Evolutionary conservation across 2,329 filamentous ascomycete species (phyloP), one percentile per base, ranked within the genome.

Genomic region (Aspergillus sp.): DNA sequence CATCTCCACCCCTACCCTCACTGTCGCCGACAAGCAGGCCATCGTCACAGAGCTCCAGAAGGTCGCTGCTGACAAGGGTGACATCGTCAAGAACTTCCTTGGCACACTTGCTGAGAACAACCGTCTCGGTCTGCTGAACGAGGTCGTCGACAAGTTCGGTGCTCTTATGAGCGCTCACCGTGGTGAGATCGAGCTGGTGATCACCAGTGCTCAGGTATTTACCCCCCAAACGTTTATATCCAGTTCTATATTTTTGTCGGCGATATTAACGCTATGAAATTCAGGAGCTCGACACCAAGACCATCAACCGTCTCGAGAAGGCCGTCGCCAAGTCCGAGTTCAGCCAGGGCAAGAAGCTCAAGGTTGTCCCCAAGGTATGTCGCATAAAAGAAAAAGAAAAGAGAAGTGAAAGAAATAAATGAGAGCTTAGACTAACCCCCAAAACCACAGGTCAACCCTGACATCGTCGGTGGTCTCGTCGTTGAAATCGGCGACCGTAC

Each of bases 401-500:
- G 39, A 5, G 3, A 7, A 42, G 26, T 24, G 49, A 42, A 51
- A n/a, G 20, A 48, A 39, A 48, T 9, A 20, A 34, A 41, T n/a
- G 9, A 9, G 26, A 20, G 5, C 20, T 24, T n/a, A 18, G 18
- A 15, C 45, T 48, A 36, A 49, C 18, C 4, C 12, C 11, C 12
- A 32, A 24, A 30, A 30, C 26, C 4, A 34, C 17, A 92, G 90
- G 90, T 98, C 78, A 95, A 96, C 86, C 85, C 93, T 61, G 93
- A 98, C 58, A 93, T 99, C 74, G 80, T 96, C 66, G 95, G 95
- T 66, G 95, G 95, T 62, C 87, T 99, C 67, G 80, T 99, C 66
- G 93, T 99, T 73, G 93, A 98, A 82, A 89, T 98, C 68, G 93
- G 93, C 72, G 93, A 98, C 85, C 90, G 93, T 75, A 98, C 93